phyloP scores from a whole-genome alignment of 805 yeast species.

The Scheffersomyces stipitis region DNA sequence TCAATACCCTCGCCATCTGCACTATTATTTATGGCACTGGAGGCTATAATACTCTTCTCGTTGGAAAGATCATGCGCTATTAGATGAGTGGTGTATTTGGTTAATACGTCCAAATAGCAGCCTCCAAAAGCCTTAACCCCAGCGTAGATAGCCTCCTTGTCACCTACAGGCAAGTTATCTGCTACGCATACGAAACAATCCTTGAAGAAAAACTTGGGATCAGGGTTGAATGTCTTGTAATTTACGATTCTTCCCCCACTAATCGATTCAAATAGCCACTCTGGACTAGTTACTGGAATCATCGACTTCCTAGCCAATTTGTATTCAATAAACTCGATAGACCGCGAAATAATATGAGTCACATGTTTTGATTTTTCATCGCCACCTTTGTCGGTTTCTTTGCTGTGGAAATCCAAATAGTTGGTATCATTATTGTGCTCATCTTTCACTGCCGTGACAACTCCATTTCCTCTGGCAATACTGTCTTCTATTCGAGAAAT shows the following conservation, averaged over 20 bases:
- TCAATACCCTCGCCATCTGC: conserved; percentile 18
- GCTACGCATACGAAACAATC: conserved; percentile 59
- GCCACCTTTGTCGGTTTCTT: not conserved
- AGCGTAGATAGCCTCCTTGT: conserved; percentile 64
- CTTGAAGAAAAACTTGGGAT: conserved; percentile 63
- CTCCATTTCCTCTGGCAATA: conserved; percentile 17
- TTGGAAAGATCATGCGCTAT: conserved; percentile 54
- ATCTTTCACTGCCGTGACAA: conserved; percentile 8
- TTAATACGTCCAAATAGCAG: conserved; percentile 57
- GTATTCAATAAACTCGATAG: conserved; percentile 54
- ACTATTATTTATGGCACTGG: conserved; percentile 24
- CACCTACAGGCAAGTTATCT: conserved; percentile 56
- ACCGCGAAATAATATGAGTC: conserved; percentile 53
- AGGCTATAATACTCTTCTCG: conserved; percentile 60
- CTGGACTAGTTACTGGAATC: conserved; percentile 64
- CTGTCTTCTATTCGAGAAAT: conserved; percentile 21
- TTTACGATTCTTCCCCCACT: conserved; percentile 44
- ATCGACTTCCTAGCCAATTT: conserved; percentile 46
- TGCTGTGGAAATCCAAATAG: conserved; percentile 10
- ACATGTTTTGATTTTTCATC: conserved; percentile 7
- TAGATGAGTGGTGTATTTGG: conserved; percentile 77
- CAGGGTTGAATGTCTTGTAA: conserved; percentile 66
- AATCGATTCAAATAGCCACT: conserved; percentile 58
- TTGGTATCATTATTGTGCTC: conserved; percentile 17
- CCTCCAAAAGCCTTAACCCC: conserved; percentile 81